Percentiles rank a stretch among this genome's conserved stretches.
phyloP scores from a whole-genome alignment of 768 basidiomycete species.

The Lactarius akahatsu region DNA sequence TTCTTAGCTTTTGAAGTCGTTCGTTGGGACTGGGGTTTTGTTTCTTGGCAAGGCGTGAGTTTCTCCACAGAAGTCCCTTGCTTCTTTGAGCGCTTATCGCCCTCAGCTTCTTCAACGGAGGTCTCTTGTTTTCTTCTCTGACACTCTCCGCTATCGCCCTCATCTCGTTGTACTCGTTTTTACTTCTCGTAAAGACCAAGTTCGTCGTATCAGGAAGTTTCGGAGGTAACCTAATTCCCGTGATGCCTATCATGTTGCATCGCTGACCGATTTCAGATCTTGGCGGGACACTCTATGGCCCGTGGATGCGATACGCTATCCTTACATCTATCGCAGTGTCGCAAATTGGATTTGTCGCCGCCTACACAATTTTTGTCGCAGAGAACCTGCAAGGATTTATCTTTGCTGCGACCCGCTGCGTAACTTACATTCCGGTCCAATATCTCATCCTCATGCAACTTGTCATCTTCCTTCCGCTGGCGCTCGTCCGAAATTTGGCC shows the following conservation, averaged over 20 bases:
- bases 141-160: constrained; percentile 78
- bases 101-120: constrained; percentile 89
- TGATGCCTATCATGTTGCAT: constrained; percentile 9
- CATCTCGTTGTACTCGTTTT: constrained; percentile 90
- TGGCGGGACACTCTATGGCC: constrained; percentile 87
- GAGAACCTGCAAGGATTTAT: constrained; percentile 90
- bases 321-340: constrained; percentile 85
- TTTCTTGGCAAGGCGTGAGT: constrained; percentile 93
- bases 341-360: constrained; percentile 84
- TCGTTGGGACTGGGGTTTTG: constrained; percentile 92
- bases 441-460: constrained; percentile 85
- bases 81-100: background rate
- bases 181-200: constrained; percentile 85
- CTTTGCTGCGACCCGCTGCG: constrained; percentile 74
- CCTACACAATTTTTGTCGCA: constrained; percentile 95
- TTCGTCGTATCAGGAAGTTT: constrained; percentile 89
- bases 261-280: constrained; percentile 58
- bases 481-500: constrained; percentile 89
- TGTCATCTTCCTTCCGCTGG: constrained; percentile 84
- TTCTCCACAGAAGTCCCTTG: background rate
- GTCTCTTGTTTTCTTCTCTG: constrained; percentile 82
- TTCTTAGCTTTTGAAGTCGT: constrained; percentile 77
- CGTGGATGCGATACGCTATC: constrained; percentile 90
- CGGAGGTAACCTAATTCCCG: constrained; percentile 57
- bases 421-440: constrained; percentile 60